Conservation (phyloP, 1,139 yeast genomes). For the Kazachstania sp. region DNA sequence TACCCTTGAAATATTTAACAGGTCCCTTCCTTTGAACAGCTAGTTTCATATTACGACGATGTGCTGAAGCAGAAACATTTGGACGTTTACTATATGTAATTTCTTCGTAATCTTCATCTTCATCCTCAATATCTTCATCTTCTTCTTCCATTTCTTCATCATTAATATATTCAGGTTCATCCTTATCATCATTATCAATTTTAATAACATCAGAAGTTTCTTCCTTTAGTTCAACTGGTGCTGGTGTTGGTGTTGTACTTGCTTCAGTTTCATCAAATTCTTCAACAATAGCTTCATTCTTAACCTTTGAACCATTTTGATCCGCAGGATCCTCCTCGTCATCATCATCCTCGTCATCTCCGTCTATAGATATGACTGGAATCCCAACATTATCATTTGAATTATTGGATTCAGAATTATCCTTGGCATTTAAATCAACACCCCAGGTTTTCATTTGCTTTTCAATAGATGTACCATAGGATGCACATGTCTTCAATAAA, state of each 20-base stretch:
- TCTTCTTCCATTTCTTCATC: conserved; percentile 30
- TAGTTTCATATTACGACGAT: background rate
- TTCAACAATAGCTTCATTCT: conserved; percentile 30
- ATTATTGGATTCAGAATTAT: conserved; percentile 35
- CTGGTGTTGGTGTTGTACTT: conserved; percentile 16
- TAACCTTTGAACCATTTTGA: background rate
- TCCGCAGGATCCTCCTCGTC: conserved; percentile 29
- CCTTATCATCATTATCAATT: conserved; percentile 40
- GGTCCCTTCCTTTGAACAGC: conserved; percentile 12
- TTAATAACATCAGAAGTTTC: conserved; percentile 16
- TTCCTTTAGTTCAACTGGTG: conserved; percentile 1
- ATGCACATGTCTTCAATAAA: conserved; percentile 72
- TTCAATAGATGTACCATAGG: conserved; percentile 63
- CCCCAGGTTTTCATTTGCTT: conserved; percentile 83
- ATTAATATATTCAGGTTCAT: conserved; percentile 12
- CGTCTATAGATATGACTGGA: conserved; percentile 29
- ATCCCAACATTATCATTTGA: conserved; percentile 35
- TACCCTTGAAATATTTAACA: conserved; percentile 52
- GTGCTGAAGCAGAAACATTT: background rate
- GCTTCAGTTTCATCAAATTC: conserved; percentile 21
- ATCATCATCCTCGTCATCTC: conserved; percentile 27
- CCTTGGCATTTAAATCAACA: conserved; percentile 47
- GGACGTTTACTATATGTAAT: conserved; percentile 11
- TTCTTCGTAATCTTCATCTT: conserved; percentile 32
- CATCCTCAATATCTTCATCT: conserved; percentile 14